A percentile compares a stretch with the other conserved stretches of the same genome.
phyloP scores from a whole-genome alignment of 2,329 filamentous ascomycete genomes.

The Diaporthe nobilis region DNA sequence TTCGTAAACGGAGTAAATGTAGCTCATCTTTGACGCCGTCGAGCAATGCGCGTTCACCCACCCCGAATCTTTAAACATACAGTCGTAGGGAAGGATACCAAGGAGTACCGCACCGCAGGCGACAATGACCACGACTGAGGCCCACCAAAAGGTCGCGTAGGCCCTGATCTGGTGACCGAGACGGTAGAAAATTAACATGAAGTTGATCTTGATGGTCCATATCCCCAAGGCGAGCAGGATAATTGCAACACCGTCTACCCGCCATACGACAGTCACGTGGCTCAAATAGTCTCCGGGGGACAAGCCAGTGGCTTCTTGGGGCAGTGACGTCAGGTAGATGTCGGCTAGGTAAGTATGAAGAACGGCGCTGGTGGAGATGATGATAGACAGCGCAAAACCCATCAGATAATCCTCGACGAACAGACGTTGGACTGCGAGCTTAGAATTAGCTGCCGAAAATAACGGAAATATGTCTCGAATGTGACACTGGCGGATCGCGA shows the following conservation, averaged over 20 bases:
- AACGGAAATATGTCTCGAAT: not conserved
- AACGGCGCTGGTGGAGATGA: not conserved
- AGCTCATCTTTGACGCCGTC: not conserved
- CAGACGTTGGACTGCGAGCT: not conserved
- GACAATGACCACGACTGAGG: constrained; percentile 31
- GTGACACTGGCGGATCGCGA: not conserved
- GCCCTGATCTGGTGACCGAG: constrained; percentile 20
- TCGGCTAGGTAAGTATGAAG: not conserved
- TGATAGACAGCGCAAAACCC: not conserved
- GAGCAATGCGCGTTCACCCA: constrained; percentile 35
- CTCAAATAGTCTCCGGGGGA: not conserved
- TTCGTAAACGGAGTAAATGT: not conserved
- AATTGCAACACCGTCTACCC: not conserved
- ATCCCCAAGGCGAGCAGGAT: constrained; percentile 24
- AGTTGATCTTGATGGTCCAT: constrained; percentile 38
- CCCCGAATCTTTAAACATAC: constrained; percentile 35
- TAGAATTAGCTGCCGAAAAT: not conserved
- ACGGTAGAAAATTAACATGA: constrained; percentile 38
- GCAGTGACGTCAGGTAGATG: not conserved
- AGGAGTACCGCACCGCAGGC: constrained; percentile 27
- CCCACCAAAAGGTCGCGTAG: constrained; percentile 42
- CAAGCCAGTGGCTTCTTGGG: not conserved
- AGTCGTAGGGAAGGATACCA: constrained; percentile 37
- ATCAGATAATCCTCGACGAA: constrained; percentile 21
- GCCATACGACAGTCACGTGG: not conserved